Evolutionary conservation across 257 asterid genomes (phyloP).

Genomic region (Handroanthus guayacan): DNA sequence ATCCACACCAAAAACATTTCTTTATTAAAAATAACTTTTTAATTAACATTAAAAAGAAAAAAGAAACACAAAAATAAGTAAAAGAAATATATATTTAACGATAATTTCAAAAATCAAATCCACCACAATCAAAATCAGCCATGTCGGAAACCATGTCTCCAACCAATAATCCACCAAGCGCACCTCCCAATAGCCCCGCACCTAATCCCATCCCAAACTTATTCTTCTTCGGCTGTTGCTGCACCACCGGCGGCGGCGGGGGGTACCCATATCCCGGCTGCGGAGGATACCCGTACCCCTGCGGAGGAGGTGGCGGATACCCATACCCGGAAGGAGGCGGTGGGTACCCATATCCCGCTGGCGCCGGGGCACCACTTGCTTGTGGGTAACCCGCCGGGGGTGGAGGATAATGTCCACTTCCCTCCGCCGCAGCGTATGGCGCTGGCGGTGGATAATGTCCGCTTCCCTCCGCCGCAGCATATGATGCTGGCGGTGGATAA

Average conservation of each 20-base stretch:
- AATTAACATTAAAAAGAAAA: background rate
- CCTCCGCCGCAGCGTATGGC: slow-evolving; percentile 30
- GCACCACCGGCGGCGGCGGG: slow-evolving; percentile 47
- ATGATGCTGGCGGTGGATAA: slow-evolving; percentile 48
- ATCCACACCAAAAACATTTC: background rate
- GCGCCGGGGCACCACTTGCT: slow-evolving; percentile 35
- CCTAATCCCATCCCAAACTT: slow-evolving; percentile 75
- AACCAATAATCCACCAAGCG: slow-evolving; percentile 71
- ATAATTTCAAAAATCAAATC: slow-evolving; percentile 57
- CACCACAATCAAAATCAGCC: slow-evolving; percentile 58
- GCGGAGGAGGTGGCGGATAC: slow-evolving; percentile 53
- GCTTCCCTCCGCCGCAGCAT: slow-evolving; percentile 24
- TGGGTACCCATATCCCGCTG: slow-evolving; percentile 53
- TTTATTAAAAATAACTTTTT: background rate
- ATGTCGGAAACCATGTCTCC: slow-evolving; percentile 78
- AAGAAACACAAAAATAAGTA: background rate
- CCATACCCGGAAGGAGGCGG: slow-evolving; percentile 58
- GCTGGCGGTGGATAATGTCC: slow-evolving; percentile 37
- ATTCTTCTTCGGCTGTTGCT: slow-evolving; percentile 58
- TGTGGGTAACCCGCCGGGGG: slow-evolving; percentile 33
- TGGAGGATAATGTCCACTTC: slow-evolving; percentile 30
- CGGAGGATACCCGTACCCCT: slow-evolving; percentile 58
- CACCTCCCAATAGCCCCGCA: slow-evolving; percentile 87
- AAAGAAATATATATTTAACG: background rate
- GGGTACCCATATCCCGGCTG: slow-evolving; percentile 66